Evolutionary conservation across 176 grass and related monocot species (phyloP).

Genomic region (Puya raimondii): DNA sequence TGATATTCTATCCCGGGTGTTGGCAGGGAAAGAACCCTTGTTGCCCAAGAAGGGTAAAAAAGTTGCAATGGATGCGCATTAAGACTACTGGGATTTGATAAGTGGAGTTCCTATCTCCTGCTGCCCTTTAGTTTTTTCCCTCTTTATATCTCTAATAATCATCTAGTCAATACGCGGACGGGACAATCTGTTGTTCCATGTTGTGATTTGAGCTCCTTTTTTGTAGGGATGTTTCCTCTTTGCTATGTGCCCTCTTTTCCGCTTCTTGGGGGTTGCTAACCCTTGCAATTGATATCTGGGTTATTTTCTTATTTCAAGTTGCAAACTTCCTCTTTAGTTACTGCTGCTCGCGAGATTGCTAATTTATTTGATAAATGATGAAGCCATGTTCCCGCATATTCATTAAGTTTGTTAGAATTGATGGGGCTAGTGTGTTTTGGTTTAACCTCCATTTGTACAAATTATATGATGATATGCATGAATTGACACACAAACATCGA

Average conservation of each 20-base stretch:
- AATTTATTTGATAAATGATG: too few relatives aligned
- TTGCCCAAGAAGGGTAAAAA: slow-evolving; percentile 39
- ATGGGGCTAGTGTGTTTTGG: too few relatives aligned
- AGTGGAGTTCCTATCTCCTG: background rate
- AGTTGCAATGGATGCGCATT: slow-evolving; percentile 41
- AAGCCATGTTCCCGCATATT: too few relatives aligned
- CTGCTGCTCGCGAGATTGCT: background rate
- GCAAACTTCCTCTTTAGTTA: background rate
- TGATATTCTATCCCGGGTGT: slow-evolving; percentile 78
- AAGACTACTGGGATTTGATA: background rate
- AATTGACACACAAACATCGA: too few relatives aligned
- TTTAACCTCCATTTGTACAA: too few relatives aligned
- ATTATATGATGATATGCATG: too few relatives aligned
- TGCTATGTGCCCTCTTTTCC: too few relatives aligned
- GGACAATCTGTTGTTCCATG: background rate
- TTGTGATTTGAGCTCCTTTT: background rate
- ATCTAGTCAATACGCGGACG: background rate
- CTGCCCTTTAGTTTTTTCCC: background rate
- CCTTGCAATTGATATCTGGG: too few relatives aligned
- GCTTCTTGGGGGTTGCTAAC: too few relatives aligned
- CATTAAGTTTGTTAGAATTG: too few relatives aligned
- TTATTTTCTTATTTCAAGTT: background rate
- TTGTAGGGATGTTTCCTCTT: too few relatives aligned
- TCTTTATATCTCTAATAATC: background rate
- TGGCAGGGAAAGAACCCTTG: slow-evolving; percentile 34